Percentiles rank a stretch among this genome's conserved stretches.
Conservation (phyloP, 1,139 yeast species). For the Pichia sp. region DNA sequence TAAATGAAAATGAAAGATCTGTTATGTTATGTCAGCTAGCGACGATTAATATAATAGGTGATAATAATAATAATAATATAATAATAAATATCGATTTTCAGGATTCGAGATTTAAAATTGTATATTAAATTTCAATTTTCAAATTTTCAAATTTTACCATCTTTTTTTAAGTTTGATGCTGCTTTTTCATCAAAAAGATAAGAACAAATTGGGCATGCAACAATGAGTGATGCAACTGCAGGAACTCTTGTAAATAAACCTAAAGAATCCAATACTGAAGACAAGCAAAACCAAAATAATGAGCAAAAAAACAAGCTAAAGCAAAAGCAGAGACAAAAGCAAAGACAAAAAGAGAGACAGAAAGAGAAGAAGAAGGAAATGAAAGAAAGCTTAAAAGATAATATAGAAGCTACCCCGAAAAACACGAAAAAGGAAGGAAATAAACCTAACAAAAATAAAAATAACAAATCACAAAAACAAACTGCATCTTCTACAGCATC, state of each 20-base stretch:
- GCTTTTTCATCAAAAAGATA: neutral
- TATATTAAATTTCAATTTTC: too few relatives aligned
- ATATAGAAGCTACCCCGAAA: too few relatives aligned
- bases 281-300: neutral
- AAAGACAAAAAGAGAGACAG: conserved; percentile 1
- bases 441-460: neutral
- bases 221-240: neutral
- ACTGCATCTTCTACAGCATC: too few relatives aligned
- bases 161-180: too few relatives aligned
- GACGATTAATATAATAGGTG: too few relatives aligned
- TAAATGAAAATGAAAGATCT: too few relatives aligned
- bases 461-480: neutral
- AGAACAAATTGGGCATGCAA: neutral
- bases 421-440: neutral
- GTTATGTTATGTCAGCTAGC: too few relatives aligned
- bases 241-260: neutral
- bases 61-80: too few relatives aligned
- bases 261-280: neutral
- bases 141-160: too few relatives aligned
- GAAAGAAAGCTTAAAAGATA: neutral
- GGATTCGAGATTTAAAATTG: too few relatives aligned
- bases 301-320: conserved; percentile 1
- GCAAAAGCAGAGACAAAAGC: neutral
- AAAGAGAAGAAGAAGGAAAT: too few relatives aligned
- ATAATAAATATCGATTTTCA: too few relatives aligned